Percentiles rank a stretch among this genome's conserved stretches.
These are phyloP conservation scores for Microascus cirrosus DNA, from an alignment of 2,329 filamentous ascomycete genomes.

Conservation along the genomic window DNA sequence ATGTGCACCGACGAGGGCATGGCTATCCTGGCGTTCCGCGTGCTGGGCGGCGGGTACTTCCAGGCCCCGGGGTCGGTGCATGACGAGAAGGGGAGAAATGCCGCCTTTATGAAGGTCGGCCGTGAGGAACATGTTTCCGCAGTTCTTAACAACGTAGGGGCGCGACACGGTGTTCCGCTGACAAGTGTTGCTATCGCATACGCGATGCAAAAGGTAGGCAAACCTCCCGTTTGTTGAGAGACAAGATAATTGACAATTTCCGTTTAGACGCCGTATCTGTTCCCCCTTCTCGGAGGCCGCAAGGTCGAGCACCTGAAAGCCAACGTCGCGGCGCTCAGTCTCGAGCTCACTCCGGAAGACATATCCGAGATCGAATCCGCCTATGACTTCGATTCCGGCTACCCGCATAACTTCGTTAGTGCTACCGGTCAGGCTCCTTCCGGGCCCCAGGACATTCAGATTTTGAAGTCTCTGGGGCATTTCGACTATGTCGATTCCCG, in stretches of 20 bases:
- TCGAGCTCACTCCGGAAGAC: slow-evolving; percentile 38
- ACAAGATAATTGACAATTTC: too few species aligned
- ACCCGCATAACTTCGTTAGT: not conserved
- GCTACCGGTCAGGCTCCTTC: not conserved
- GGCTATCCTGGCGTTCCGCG: slow-evolving; percentile 49
- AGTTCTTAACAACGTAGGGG: slow-evolving; percentile 38
- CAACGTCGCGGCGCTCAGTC: slow-evolving; percentile 42
- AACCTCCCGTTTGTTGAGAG: too few species aligned
- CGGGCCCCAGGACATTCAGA: not conserved
- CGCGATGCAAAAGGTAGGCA: slow-evolving; percentile 10
- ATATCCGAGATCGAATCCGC: slow-evolving; percentile 42
- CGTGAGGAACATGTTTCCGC: slow-evolving; percentile 47
- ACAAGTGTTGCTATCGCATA: slow-evolving; percentile 40
- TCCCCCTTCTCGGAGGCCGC: slow-evolving; percentile 40
- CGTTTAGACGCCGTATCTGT: slow-evolving; percentile 24
- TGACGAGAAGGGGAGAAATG: slow-evolving; percentile 26
- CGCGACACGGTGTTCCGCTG: slow-evolving; percentile 40
- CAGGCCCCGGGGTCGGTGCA: slow-evolving; percentile 22
- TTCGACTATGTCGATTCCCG: not conserved
- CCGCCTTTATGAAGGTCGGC: slow-evolving; percentile 38
- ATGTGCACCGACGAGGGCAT: slow-evolving; percentile 30
- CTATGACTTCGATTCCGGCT: slow-evolving; percentile 38
- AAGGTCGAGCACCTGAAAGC: slow-evolving; percentile 39
- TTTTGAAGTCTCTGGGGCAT: not conserved
- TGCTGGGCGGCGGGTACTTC: slow-evolving; percentile 38